Percentiles rank a stretch among this genome's conserved stretches.
Evolutionary conservation across 1,284 basidiomycete genomes (phyloP).

Genomic region (Ceratobasidium sp.): DNA sequence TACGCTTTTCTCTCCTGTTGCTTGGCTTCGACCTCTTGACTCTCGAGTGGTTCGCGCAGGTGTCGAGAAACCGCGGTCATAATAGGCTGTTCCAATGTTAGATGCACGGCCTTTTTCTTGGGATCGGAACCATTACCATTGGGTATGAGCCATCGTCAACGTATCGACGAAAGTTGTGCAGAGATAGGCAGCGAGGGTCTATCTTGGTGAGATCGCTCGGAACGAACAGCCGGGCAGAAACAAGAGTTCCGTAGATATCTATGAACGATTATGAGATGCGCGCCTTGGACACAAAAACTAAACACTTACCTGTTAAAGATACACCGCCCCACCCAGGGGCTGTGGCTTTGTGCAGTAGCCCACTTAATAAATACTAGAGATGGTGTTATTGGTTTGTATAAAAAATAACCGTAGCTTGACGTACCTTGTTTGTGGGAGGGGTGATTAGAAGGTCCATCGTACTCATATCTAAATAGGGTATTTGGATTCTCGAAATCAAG

Average conservation of each 20-base stretch:
- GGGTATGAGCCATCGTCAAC: conserved; percentile 55
- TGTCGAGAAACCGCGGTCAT: conserved; percentile 55
- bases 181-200: conserved; percentile 55
- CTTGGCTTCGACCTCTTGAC: conserved; percentile 41
- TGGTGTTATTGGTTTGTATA: background rate
- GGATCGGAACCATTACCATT: conserved; percentile 43
- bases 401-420: background rate
- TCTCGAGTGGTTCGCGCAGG: conserved; percentile 51
- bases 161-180: conserved; percentile 54
- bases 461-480: conserved; percentile 56
- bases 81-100: conserved; percentile 51
- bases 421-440: conserved; percentile 56
- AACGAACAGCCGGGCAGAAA: conserved; percentile 56
- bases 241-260: conserved; percentile 58
- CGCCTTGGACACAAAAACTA: too few relatives aligned
- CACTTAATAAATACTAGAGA: conserved; percentile 51
- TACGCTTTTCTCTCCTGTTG: conserved; percentile 45
- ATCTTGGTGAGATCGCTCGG: conserved; percentile 52
- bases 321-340: conserved; percentile 52
- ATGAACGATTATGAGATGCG: conserved; percentile 43
- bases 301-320: conserved; percentile 48
- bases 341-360: conserved; percentile 56
- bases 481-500: conserved; percentile 54
- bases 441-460: conserved; percentile 56
- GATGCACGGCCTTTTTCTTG: background rate